Conservation (phyloP, 768 basidiomycete species). For the Baorangia bicolor region DNA sequence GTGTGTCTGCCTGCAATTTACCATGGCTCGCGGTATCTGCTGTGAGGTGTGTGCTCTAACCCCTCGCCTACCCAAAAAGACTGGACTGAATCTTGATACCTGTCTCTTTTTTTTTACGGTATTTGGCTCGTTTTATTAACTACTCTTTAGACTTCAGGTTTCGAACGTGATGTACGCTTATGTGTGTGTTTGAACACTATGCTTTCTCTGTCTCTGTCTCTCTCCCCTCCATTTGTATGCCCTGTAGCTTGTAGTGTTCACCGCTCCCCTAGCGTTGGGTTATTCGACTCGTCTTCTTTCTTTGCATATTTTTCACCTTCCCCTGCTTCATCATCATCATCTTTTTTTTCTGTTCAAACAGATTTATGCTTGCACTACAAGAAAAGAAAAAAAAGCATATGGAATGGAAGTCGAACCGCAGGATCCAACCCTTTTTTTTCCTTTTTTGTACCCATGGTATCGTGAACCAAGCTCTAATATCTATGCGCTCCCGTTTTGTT, state of each 20-base stretch:
- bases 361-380: conserved; percentile 19
- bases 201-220: conserved; percentile 10
- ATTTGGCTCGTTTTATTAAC: conserved; percentile 9
- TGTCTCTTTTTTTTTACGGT: conserved; percentile 9
- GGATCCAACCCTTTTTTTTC: not conserved
- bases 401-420: conserved; percentile 21
- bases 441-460: conserved; percentile 8
- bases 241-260: conserved; percentile 26
- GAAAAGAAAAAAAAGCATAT: conserved; percentile 6
- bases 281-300: not conserved
- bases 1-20: conserved; percentile 6
- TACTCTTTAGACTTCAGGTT: conserved; percentile 13
- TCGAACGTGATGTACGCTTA: conserved; percentile 28
- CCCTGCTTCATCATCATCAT: not conserved
- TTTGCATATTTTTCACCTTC: conserved; percentile 1
- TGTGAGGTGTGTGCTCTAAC: conserved; percentile 26
- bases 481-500: conserved; percentile 2
- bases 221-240: conserved; percentile 26
- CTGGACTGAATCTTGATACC: conserved; percentile 22
- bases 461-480: conserved; percentile 5
- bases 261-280: conserved; percentile 1
- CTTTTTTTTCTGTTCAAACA: not conserved
- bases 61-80: conserved; percentile 6
- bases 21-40: conserved; percentile 9
- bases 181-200: conserved; percentile 25